Evolutionary conservation across 805 yeast species (phyloP), one percentile per base, ranked within the genome.

Genomic region (Myxozyma geophila): DNA sequence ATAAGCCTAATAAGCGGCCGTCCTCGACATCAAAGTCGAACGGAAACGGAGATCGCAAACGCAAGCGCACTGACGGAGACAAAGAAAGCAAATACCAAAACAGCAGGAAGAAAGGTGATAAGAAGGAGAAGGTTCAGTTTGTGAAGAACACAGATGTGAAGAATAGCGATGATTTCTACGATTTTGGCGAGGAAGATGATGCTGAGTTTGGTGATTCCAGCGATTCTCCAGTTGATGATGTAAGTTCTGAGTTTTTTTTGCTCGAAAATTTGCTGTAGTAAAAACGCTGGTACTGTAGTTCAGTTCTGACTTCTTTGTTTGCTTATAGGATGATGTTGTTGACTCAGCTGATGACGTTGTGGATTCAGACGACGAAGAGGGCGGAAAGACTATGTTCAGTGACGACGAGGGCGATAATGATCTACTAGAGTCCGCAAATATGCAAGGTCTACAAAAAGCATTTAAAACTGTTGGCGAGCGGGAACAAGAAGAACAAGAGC

Each of bases 371-470:
- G 80, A 66, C 3, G 79, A 83, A 64, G 60, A 60, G 13, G 64
- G 51, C 7, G 62, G 47, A 21, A 84, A 80, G 70, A 92, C 95
- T 53, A 85, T 88, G 86, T 92, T 90, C 71, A 88, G 96, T 21
- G 96, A 90, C 72, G 85, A 82, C 64, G 86, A 82, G 43, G 90
- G 81, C 58, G 83, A 82, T 58, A 86, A 88, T 73, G 92, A 89
- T 15, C 51, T 73, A 66, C 71, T 78, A 13, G 74, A 74, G 58
- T 58, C 67, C n/a, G 60, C 74, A 50, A 74, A 74, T 57, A 68
- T 64, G 46, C 66, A 64, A 48, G 74, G 74, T 13, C 69, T 75
- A 3, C 58, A 62, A 23, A 69, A 66, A 36, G 71, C 73, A 35
- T 60, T 74, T 43, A 67, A 67, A 50, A 48, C 56, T 35, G 63